phyloP scores from a whole-genome alignment of 805 yeast species.

The Saccharomycopsis vini region DNA sequence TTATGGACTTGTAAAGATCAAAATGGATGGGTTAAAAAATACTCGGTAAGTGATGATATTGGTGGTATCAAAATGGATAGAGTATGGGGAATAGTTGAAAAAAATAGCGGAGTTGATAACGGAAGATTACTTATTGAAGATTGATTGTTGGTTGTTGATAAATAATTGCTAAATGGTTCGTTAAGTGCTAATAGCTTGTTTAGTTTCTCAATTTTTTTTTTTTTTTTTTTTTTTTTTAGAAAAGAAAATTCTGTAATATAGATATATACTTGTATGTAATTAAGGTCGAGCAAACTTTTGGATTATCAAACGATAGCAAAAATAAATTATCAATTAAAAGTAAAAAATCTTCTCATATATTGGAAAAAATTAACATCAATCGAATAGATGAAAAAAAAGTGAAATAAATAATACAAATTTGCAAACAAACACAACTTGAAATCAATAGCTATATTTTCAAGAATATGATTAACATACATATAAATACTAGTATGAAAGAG shows the following conservation, averaged over 20 bases:
- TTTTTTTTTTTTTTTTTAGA: background rate
- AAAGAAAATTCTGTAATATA: background rate
- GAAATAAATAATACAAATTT: too few relatives aligned
- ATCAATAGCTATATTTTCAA: too few relatives aligned
- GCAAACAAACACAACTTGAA: too few relatives aligned
- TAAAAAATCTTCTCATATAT: too few relatives aligned
- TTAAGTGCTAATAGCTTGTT: too few relatives aligned
- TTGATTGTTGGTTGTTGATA: background rate
- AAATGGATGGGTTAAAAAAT: constrained; percentile 22
- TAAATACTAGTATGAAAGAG: too few relatives aligned
- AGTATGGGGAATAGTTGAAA: constrained; percentile 74
- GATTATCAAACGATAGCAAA: too few relatives aligned
- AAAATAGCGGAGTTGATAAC: constrained; percentile 54
- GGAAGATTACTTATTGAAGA: constrained; percentile 36
- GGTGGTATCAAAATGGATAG: constrained; percentile 83
- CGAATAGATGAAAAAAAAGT: too few relatives aligned
- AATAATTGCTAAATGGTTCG: background rate
- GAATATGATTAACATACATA: too few relatives aligned
- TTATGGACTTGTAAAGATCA: constrained; percentile 32
- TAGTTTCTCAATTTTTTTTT: too few relatives aligned
- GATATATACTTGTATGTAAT: background rate
- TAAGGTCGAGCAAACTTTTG: background rate
- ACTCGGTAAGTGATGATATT: constrained; percentile 58
- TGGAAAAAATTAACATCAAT: too few relatives aligned
- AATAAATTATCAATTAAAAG: too few relatives aligned